phyloP scores from a whole-genome alignment of 257 asterid species.

The Solanum corneliomulleri region DNA sequence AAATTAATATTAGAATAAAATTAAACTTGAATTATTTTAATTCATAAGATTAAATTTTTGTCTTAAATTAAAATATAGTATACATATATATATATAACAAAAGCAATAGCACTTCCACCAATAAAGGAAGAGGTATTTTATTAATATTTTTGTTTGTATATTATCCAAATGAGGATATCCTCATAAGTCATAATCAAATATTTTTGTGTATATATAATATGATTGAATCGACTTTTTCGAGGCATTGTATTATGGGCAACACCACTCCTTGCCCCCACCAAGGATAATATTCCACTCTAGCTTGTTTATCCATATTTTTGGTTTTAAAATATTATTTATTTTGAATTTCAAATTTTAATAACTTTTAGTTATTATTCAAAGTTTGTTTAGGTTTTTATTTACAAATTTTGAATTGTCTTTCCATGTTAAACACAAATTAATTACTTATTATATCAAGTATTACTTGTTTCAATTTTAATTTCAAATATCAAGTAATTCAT shows the following conservation, averaged over 20 bases:
- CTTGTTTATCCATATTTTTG: neutral
- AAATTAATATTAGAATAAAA: neutral
- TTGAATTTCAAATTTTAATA: neutral
- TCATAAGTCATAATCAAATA: neutral
- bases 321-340: neutral
- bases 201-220: neutral
- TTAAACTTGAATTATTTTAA: neutral
- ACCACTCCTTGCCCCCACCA: neutral
- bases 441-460: neutral
- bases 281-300: neutral
- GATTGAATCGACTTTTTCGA: neutral
- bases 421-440: neutral
- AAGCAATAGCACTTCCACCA: neutral
- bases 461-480: neutral
- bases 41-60: too few relatives aligned
- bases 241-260: neutral
- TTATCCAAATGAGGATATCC: neutral
- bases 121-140: neutral
- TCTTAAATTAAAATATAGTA: neutral
- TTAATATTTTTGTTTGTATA: neutral
- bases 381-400: neutral
- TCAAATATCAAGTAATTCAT: neutral
- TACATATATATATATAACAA: neutral
- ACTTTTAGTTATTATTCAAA: too few relatives aligned
- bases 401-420: neutral